Base-by-base conservation (phyloP, 495 filamentous ascomycete species). In the Hypomontagnella monticulosa region DNA sequence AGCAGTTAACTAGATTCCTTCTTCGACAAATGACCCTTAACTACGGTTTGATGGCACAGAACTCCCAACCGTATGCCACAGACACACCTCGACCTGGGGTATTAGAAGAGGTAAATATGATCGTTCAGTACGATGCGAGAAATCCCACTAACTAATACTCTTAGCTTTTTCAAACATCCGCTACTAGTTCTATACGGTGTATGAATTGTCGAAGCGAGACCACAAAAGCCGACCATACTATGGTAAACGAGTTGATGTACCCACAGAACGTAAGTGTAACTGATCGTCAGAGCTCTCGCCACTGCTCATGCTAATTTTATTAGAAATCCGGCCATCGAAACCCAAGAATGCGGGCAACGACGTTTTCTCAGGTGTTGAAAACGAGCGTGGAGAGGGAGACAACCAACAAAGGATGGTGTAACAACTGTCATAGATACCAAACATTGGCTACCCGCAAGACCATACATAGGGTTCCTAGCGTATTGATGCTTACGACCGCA, bases 401-500 rank as follows among this genome's bases (percentile, higher is more conserved):
- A 1, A 87, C 89, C 20, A 89, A 86, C 10, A 83, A 92, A 59
- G 95, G 94, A 3, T 99, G 92, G 92, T 99, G 95, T 69, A 90
- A 89, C 56, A 85, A 86, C 61, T 98, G 96, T 63, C 88, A 89
- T 52, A 83, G 91, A 19, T 97, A 98, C 71, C 91, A 96, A 70
- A 87, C 88, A 61, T 83, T 97, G 14, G 82, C 85, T 7, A 93
- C 89, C 46, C 82, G 90, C 53, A 96, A 93, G 66, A 89, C 88
- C 0, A 87, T 97, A 11, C 87, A 90, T 56, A 84, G 83, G 15
- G 84, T 96, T 64, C 93, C 95, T n/a, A 80, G 83, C 8, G 89
- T 97, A 32, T 73, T 99, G 38, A 85, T 93, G 74, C 82, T 99
- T 18, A 96, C 97, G 72, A 85, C 94, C 3, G 90, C 88, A 4